Percentiles rank a stretch among this genome's conserved stretches.
Evolutionary conservation across 2,329 filamentous ascomycete species (phyloP).

Genomic region (Thelonectria olida): DNA sequence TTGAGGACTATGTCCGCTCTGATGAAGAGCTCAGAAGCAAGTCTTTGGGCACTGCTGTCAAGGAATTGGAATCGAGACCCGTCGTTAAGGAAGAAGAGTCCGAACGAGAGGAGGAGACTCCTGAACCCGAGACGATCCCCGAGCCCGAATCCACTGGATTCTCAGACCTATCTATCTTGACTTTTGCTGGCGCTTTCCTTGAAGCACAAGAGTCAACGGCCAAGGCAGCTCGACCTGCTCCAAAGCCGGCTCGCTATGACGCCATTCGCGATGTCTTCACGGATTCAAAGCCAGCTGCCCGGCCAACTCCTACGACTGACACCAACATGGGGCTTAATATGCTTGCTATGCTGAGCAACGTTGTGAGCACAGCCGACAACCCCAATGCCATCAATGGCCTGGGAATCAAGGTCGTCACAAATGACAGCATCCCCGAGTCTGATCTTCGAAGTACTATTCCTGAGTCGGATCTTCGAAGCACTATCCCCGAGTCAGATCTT

Average conservation of each 20-base stretch:
- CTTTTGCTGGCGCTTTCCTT: conserved; percentile 44
- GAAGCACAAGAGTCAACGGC: conserved; percentile 40
- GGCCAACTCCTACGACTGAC: conserved; percentile 37
- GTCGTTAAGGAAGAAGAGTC: conserved; percentile 38
- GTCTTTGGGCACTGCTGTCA: conserved; percentile 48
- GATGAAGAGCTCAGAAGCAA: conserved; percentile 46
- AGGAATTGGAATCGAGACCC: conserved; percentile 45
- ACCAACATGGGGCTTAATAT: conserved; percentile 42
- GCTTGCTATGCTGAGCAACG: conserved; percentile 47
- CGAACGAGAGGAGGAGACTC: conserved; percentile 39
- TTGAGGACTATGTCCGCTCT: conserved; percentile 45
- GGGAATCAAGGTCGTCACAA: not conserved
- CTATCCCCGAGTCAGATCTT: conserved; percentile 17
- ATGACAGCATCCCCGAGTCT: not conserved
- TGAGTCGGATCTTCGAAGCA: conserved; percentile 27
- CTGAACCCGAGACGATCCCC: conserved; percentile 32
- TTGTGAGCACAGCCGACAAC: conserved; percentile 40
- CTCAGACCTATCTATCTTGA: conserved; percentile 43
- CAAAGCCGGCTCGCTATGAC: conserved; percentile 47
- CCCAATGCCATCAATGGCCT: conserved; percentile 23
- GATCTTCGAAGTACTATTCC: conserved; percentile 33
- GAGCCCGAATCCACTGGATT: conserved; percentile 38
- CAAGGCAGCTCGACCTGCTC: conserved; percentile 36
- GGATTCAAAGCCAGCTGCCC: conserved; percentile 44
- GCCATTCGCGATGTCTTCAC: conserved; percentile 55